Conservation (phyloP, 2,329 filamentous ascomycete species). For the Alternaria rosae region DNA sequence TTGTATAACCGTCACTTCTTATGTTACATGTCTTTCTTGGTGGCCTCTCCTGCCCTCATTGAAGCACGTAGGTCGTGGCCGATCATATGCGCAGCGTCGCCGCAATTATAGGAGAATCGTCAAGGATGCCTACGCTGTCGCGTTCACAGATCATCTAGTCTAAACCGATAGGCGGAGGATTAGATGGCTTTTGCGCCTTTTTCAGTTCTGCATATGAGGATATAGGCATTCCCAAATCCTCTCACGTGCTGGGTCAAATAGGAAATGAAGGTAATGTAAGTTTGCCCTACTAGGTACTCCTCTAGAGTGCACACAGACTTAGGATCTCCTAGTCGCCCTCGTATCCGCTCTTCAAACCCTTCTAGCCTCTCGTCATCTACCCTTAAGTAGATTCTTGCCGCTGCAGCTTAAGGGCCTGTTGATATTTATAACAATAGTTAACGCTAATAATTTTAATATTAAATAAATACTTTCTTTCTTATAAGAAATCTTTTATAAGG, state of each 20-base stretch:
- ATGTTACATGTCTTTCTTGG: neutral
- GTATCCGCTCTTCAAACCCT: neutral
- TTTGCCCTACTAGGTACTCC: neutral
- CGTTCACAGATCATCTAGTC: neutral
- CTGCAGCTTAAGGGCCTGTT: neutral
- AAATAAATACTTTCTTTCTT: neutral
- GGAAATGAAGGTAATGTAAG: conserved; percentile 1
- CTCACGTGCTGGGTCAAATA: neutral
- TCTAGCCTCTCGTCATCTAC: conserved; percentile 2
- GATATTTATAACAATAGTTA: neutral
- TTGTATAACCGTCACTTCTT: neutral
- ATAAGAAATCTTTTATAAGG: no score
- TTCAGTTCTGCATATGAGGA: conserved; percentile 1
- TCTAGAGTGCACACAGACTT: neutral
- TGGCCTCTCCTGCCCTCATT: neutral
- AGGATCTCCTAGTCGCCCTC: neutral
- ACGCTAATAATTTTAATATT: neutral
- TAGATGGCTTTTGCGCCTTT: conserved; percentile 16
- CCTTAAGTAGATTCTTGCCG: neutral
- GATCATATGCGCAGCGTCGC: neutral
- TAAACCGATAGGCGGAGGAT: neutral
- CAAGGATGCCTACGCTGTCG: neutral
- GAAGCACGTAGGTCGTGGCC: neutral
- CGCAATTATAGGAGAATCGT: neutral
- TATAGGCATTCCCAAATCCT: neutral